phyloP scores from a whole-genome alignment of 495 filamentous ascomycete genomes.

The Neurospora sp. region DNA sequence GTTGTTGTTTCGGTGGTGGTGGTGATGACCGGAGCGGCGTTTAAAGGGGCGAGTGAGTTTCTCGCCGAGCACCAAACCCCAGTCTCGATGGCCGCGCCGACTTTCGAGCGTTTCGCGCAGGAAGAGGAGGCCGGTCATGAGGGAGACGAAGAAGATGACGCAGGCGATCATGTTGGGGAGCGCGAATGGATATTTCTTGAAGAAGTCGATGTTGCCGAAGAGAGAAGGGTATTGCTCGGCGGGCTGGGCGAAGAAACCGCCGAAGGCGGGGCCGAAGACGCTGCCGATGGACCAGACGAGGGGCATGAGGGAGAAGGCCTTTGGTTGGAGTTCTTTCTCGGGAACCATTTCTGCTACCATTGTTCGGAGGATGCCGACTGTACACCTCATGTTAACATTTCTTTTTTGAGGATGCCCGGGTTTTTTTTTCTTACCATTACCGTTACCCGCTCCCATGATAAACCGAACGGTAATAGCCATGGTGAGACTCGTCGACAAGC shows the following conservation, averaged over 20 bases:
- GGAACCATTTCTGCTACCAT: conserved; percentile 70
- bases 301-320: conserved; percentile 78
- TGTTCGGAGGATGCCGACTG: conserved; percentile 59
- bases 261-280: conserved; percentile 83
- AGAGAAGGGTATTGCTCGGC: conserved; percentile 54
- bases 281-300: conserved; percentile 70
- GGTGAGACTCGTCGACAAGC: conserved; percentile 60
- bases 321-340: conserved; percentile 68
- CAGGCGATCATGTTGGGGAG: conserved; percentile 74
- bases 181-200: conserved; percentile 67
- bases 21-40: conserved; percentile 5
- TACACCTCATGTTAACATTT: background rate
- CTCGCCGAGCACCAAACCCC: conserved; percentile 57
- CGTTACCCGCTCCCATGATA: conserved; percentile 55
- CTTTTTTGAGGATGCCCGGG: background rate
- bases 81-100: conserved; percentile 53
- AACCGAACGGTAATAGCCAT: conserved; percentile 63
- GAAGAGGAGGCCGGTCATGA: conserved; percentile 61
- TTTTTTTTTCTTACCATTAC: conserved; percentile 40
- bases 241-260: conserved; percentile 74
- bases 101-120: conserved; percentile 67
- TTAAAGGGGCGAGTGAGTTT: conserved; percentile 31
- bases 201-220: conserved; percentile 56
- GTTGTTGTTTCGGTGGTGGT: conserved; percentile 14
- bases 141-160: conserved; percentile 60